Conservation (phyloP, 23 red algal genomes). For the Pyropia yezoensis region DNA sequence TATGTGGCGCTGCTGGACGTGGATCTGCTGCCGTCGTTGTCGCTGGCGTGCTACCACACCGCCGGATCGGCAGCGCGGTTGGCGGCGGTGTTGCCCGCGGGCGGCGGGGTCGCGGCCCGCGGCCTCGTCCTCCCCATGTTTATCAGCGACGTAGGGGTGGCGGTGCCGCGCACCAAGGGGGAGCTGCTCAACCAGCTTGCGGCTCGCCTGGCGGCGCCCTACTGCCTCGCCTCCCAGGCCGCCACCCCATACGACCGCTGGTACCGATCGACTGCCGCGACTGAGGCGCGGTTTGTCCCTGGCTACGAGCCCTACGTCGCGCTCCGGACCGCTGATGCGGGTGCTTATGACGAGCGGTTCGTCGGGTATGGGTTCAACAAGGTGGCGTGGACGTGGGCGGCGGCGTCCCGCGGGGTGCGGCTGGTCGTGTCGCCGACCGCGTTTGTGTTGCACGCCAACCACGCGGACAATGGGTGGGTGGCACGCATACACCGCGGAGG, state of each 20-base stretch:
- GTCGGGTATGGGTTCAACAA: constrained; percentile 95
- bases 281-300: constrained; percentile 29
- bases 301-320: constrained; percentile 88
- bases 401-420: constrained; percentile 17
- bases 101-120: constrained; percentile 8
- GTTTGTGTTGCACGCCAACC: constrained; percentile 71
- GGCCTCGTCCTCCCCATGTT: constrained; percentile 31
- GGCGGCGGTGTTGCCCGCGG: constrained; percentile 7
- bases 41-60: constrained; percentile 29
- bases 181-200: constrained; percentile 23
- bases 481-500: constrained; percentile 13
- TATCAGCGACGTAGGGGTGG: constrained; percentile 27
- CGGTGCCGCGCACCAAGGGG: constrained; percentile 12
- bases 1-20: constrained; percentile 69
- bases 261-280: constrained; percentile 12
- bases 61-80: not conserved
- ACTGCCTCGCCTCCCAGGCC: constrained; percentile 57
- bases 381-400: constrained; percentile 50
- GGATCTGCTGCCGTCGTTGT: constrained; percentile 56
- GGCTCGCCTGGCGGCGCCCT: constrained; percentile 11
- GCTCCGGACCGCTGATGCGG: constrained; percentile 23
- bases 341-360: constrained; percentile 79
- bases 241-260: constrained; percentile 50
- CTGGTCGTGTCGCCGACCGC: constrained; percentile 28
- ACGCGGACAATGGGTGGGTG: constrained; percentile 64